Evolutionary conservation across 768 basidiomycete genomes (phyloP).

Genomic region (Amanita muscaria): DNA sequence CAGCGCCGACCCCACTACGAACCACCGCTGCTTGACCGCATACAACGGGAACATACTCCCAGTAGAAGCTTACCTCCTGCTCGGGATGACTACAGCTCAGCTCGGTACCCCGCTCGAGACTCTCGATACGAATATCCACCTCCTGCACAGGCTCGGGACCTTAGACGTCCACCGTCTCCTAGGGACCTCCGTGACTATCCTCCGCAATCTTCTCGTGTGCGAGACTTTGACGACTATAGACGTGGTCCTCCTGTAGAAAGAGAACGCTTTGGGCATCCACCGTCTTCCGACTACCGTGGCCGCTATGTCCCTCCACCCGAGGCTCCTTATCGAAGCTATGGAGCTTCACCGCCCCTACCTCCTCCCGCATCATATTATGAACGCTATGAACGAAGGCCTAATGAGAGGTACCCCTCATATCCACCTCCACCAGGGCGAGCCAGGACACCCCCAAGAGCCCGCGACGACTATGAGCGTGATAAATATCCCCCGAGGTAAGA

Average conservation of each 20-base stretch:
- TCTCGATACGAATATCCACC: slow-evolving; percentile 54
- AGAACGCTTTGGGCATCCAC: slow-evolving; percentile 45
- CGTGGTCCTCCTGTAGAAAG: slow-evolving; percentile 37
- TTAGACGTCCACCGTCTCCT: slow-evolving; percentile 52
- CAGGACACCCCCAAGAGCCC: slow-evolving; percentile 46
- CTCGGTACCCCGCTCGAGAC: slow-evolving; percentile 43
- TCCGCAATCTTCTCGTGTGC: slow-evolving; percentile 40
- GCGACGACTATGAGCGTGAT: slow-evolving; percentile 53
- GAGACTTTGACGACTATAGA: slow-evolving; percentile 68
- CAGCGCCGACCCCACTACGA: slow-evolving; percentile 39
- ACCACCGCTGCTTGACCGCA: slow-evolving; percentile 47
- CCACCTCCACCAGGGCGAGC: slow-evolving; percentile 47
- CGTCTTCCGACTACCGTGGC: slow-evolving; percentile 45
- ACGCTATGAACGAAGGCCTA: slow-evolving; percentile 49
- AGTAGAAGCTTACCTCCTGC: slow-evolving; percentile 31
- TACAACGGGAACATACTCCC: slow-evolving; percentile 47
- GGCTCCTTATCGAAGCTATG: slow-evolving; percentile 45
- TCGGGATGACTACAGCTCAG: slow-evolving; percentile 47
- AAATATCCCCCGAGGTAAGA: slow-evolving; percentile 46
- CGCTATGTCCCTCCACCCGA: slow-evolving; percentile 49
- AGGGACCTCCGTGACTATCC: slow-evolving; percentile 64
- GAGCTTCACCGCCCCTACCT: slow-evolving; percentile 38
- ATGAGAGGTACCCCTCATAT: slow-evolving; percentile 37
- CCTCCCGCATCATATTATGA: slow-evolving; percentile 48
- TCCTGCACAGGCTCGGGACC: slow-evolving; percentile 40